These are phyloP conservation scores for Ambrosia hybrid DNA, from an alignment of 140 eudicot genomes.

Conservation along the genomic window DNA sequence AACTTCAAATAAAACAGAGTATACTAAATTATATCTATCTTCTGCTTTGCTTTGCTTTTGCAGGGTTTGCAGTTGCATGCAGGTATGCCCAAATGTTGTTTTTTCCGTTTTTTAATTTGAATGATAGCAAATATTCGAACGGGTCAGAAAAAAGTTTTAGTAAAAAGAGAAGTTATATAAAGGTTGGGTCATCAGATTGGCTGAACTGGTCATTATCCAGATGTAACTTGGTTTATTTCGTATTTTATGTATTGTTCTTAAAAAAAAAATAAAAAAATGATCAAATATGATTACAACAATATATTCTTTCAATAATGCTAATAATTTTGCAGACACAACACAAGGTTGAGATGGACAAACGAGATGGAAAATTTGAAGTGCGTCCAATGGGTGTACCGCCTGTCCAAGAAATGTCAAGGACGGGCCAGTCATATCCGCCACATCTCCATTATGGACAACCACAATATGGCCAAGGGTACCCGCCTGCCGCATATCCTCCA, in stretches of 20 bases:
- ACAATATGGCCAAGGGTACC: conserved; percentile 26
- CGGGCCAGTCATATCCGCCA: conserved; percentile 38
- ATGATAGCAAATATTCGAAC: too few species aligned
- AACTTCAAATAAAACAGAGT: not conserved
- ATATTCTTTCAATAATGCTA: not conserved
- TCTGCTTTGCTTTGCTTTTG: conserved; percentile 17
- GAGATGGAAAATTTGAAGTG: conserved; percentile 70
- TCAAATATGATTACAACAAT: too few species aligned
- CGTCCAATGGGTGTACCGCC: conserved; percentile 56
- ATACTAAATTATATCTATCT: not conserved
- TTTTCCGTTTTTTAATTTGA: not conserved
- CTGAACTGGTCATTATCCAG: too few species aligned
- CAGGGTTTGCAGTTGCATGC: conserved; percentile 78
- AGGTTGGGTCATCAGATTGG: too few species aligned
- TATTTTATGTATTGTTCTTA: too few species aligned
- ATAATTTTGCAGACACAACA: conserved; percentile 77
- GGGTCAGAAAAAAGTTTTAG: too few species aligned
- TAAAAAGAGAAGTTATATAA: too few species aligned
- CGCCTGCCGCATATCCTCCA: conserved; percentile 23
- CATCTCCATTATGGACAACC: conserved; percentile 41
- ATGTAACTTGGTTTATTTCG: too few species aligned
- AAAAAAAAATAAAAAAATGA: too few species aligned
- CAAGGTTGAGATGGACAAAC: conserved; percentile 96
- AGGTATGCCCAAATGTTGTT: conserved; percentile 38
- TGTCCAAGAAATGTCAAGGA: conserved; percentile 57